These are phyloP conservation scores for Sporisorium sorghi DNA, from an alignment of 1,284 basidiomycete species.

Conservation along the genomic window DNA sequence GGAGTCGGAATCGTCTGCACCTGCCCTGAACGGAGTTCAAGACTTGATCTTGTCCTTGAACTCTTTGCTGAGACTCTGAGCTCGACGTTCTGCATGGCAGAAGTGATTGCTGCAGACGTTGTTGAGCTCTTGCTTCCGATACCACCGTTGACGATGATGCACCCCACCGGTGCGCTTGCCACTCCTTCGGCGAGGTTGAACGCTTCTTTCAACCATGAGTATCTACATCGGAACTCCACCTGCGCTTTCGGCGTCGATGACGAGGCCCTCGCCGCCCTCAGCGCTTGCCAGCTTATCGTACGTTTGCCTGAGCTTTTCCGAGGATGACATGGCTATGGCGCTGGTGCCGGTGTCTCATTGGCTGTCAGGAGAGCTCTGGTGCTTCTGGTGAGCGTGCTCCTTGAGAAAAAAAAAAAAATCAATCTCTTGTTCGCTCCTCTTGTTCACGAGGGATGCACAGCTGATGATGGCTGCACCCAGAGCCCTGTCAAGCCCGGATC, in stretches of 20 bases:
- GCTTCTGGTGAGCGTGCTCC: too few relatives aligned
- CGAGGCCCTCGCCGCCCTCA: slow-evolving; percentile 23
- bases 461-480: not conserved
- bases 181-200: too few relatives aligned
- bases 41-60: slow-evolving; percentile 9
- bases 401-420: too few relatives aligned
- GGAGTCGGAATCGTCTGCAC: too few relatives aligned
- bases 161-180: slow-evolving; percentile 19
- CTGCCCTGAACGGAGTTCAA: not conserved
- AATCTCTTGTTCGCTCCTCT: not conserved
- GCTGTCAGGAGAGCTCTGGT: too few relatives aligned
- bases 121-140: slow-evolving; percentile 25
- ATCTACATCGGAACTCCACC: slow-evolving; percentile 15
- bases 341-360: too few relatives aligned
- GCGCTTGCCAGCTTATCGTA: slow-evolving; percentile 20
- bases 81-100: slow-evolving; percentile 17
- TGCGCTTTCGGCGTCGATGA: slow-evolving; percentile 27
- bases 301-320: slow-evolving; percentile 19
- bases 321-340: slow-evolving; percentile 11
- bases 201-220: too few relatives aligned
- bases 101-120: slow-evolving; percentile 15
- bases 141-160: slow-evolving; percentile 20
- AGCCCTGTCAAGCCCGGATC: not conserved
- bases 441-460: not conserved
- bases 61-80: slow-evolving; percentile 9